Base-by-base conservation (phyloP, 345 rosid genomes). In the Boechera retrofracta region DNA sequence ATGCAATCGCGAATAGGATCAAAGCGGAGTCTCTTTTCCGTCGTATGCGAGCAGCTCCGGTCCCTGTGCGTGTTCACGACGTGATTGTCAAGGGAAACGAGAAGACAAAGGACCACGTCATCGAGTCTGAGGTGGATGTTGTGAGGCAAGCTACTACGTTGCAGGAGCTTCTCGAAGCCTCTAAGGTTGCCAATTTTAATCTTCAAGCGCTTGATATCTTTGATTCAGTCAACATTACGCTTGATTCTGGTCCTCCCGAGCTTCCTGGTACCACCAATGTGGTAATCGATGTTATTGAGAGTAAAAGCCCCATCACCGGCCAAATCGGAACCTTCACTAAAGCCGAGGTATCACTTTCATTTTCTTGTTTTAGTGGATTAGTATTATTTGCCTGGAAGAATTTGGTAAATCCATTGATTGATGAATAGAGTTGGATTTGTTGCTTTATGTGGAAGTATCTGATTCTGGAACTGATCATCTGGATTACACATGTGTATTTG, bases 181-280 rank as follows among this genome's bases (percentile, higher is more conserved):
- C 97, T 4, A 81, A 75, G 53, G 61, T 73, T 31, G 93, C 87
- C 44, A 91, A 85, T 74, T 86, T 83, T 70, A 82, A 85, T 80
- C 81, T 95, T 38, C 87, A 81, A 62, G 86, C 82, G 42, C 94
- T 93, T 45, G 96, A 87, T 45, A 82, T 89, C 60, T 95, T 95
- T 47, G 93, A 93, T 77, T 89, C 98, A 5, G 92, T 88, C 7
- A 88, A 64, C 47, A 88, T 95, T 24, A 89, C 86, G 48, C 91
- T 91, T 53, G 97, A 93, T 76, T 81, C 94, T 6, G 98, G 96
- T 13, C 99, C 99, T 35, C 85, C 82, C 18, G 98, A 93, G 87
- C 88, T 95, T 24, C 93, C 99, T 6, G 98, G 89, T n/a, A 86
- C 97, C 10, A 86, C 91, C 39, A 91, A 87, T 73, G 97, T 91